Conservation (phyloP, 768 basidiomycete genomes). For the Podaxis pistillaris region DNA sequence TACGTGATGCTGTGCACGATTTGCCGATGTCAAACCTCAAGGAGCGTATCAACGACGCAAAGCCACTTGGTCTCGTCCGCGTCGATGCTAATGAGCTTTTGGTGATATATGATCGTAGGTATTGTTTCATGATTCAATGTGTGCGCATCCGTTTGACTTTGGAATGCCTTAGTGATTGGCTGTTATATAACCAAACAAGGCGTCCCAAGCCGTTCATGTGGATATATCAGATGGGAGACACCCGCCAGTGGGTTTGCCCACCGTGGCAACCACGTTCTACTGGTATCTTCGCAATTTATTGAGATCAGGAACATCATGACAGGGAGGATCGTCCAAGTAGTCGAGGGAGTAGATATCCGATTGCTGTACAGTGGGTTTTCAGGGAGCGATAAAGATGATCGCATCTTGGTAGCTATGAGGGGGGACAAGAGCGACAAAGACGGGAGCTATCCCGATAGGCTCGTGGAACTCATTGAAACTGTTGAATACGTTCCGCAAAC, state of each 20-base stretch:
- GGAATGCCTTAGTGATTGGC: constrained; percentile 54
- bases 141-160: neutral
- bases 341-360: constrained; percentile 70
- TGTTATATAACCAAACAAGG: constrained; percentile 77
- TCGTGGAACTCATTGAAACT: constrained; percentile 72
- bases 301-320: constrained; percentile 68
- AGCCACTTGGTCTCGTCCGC: constrained; percentile 67
- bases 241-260: constrained; percentile 60
- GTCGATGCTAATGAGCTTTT: constrained; percentile 55
- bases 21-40: constrained; percentile 52
- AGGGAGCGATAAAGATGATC: constrained; percentile 35
- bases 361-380: constrained; percentile 50
- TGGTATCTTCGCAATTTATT: constrained; percentile 74
- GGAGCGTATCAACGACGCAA: constrained; percentile 51
- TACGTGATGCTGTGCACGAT: constrained; percentile 38
- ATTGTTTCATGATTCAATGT: neutral
- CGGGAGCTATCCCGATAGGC: constrained; percentile 52
- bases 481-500: constrained; percentile 46
- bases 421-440: constrained; percentile 56
- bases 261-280: constrained; percentile 62
- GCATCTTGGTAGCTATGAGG: constrained; percentile 62
- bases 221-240: constrained; percentile 79
- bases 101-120: constrained; percentile 73
- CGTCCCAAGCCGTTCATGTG: constrained; percentile 53
- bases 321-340: constrained; percentile 77